Conservation (phyloP, 352 stramenopile genomes). For the Phytophthora litchii region DNA sequence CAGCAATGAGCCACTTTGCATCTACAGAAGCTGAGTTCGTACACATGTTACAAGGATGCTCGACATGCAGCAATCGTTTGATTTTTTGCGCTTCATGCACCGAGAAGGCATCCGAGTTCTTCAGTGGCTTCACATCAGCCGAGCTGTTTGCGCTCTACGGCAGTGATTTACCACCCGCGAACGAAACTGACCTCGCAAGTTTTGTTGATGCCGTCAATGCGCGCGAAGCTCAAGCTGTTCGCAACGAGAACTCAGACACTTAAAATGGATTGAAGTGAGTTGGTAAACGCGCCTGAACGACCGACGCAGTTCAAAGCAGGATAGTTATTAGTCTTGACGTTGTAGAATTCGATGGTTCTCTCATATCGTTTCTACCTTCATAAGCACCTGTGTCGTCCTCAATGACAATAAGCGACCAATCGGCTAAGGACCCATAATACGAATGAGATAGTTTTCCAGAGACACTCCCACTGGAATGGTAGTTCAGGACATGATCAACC, state of each 20-base stretch:
- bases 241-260: slow-evolving; percentile 3
- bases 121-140: slow-evolving; percentile 50
- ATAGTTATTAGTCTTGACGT: too few relatives aligned
- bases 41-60: slow-evolving; percentile 57
- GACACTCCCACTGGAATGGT: too few relatives aligned
- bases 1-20: slow-evolving; percentile 59
- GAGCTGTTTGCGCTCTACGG: slow-evolving; percentile 68
- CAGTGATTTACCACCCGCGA: slow-evolving; percentile 54
- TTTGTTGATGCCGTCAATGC: slow-evolving; percentile 49
- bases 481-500: too few relatives aligned
- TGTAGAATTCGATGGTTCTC: too few relatives aligned
- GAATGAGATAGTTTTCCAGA: too few relatives aligned
- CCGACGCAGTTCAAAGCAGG: too few relatives aligned
- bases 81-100: slow-evolving; percentile 60
- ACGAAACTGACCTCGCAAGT: slow-evolving; percentile 45
- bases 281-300: too few relatives aligned
- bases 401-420: too few relatives aligned
- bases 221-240: slow-evolving; percentile 43
- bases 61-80: slow-evolving; percentile 55
- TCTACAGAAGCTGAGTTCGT: slow-evolving; percentile 66
- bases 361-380: too few relatives aligned
- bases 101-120: slow-evolving; percentile 64
- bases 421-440: too few relatives aligned
- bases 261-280: too few relatives aligned
- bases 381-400: too few relatives aligned